Base-by-base conservation (phyloP, 768 basidiomycete genomes). In the Lentinula boryana region DNA sequence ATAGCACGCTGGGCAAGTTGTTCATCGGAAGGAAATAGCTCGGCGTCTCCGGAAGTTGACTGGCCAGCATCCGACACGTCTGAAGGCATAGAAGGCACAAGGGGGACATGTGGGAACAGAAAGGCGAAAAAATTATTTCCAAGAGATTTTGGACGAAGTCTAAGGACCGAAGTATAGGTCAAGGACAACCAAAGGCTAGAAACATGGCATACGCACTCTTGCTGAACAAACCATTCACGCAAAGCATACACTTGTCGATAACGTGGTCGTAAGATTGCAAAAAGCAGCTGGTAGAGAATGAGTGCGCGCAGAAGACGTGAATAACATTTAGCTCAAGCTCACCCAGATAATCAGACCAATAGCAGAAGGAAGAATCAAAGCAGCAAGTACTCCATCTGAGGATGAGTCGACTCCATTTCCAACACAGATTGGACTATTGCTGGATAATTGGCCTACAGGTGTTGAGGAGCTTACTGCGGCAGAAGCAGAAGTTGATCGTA, bases 201-300 rank as follows among this genome's bases (percentile, higher is more conserved):
- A 21, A 60, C n/a, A n/a, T 18, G 55, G 48, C 33, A 16, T 2
- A 79, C 86, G 73, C 68, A 91, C 88, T 82, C 81, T 71, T 78
- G 81, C 50, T 81, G 84, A 15, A 86, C 80, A 69, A 92, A 92
- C 89, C 89, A 92, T 68, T 90, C 88, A 67, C 89, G 76, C 52
- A 87, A 69, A 18, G 75, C 86, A 65, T 91, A 92, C 13, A 92
- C 68, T 74, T 90, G 86, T 59, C 88, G 82, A 66, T 84, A 86
- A 58, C 80, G 84, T 13, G 89, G 88, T 43, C 89, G 79, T 21
- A 89, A 63, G 50, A 86, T 71, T 27, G 86, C 89, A 70, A 92
- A 92, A 48, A 84, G 63, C 51, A 86, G 69, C 89, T 91, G 63
- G 48, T 52, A 35, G 44, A 64, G 31, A 60, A 49, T 38, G 21